Evolutionary conservation across 331 rosid genomes (phyloP).

Genomic region (Spiraea crenata): DNA sequence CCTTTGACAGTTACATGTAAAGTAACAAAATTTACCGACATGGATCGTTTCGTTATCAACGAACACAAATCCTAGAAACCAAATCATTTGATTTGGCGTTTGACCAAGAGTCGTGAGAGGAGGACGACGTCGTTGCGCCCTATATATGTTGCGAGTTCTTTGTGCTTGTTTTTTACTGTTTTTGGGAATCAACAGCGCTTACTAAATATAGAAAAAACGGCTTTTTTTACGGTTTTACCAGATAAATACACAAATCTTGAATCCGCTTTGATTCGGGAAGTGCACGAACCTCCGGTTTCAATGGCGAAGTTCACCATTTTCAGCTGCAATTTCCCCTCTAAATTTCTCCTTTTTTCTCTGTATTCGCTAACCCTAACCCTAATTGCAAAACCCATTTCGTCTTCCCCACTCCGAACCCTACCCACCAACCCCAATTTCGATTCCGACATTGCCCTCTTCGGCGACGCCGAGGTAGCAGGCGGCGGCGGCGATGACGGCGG

Average conservation of each 20-base stretch:
- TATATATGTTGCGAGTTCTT: background rate
- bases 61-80: too few relatives aligned
- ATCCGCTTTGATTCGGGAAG: constrained; percentile 16
- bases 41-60: too few relatives aligned
- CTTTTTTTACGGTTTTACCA: background rate
- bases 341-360: background rate
- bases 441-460: constrained; percentile 42
- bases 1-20: too few relatives aligned
- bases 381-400: constrained; percentile 30
- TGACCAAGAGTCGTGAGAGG: background rate
- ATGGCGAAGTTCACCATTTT: constrained; percentile 28
- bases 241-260: constrained; percentile 3
- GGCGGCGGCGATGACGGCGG: constrained; percentile 12
- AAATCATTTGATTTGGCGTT: background rate
- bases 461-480: constrained; percentile 43
- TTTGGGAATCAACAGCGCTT: background rate
- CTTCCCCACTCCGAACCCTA: constrained; percentile 25
- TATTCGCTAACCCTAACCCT: constrained; percentile 23
- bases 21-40: too few relatives aligned
- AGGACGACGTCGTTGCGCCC: constrained; percentile 3
- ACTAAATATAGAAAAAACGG: background rate
- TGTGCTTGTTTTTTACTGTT: background rate
- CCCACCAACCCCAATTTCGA: constrained; percentile 38
- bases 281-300: constrained; percentile 1
- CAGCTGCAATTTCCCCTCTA: constrained; percentile 11